Evolutionary conservation across 1,284 basidiomycete genomes (phyloP).

Genomic region (Ganoderma multipileum): DNA sequence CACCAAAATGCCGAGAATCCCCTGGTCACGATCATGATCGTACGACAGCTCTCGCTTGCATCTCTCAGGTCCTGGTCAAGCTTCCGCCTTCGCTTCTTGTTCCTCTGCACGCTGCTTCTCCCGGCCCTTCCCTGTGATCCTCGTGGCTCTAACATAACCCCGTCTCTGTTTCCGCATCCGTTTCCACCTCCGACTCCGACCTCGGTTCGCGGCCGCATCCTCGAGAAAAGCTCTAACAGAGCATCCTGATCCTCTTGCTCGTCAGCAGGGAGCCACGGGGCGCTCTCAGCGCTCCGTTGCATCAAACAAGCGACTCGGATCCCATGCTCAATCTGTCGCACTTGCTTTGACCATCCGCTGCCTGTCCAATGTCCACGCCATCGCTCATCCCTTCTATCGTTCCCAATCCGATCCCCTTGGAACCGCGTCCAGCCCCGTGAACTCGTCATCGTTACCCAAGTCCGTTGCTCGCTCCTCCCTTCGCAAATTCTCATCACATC

Average conservation of each 20-base stretch:
- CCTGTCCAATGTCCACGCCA: neutral
- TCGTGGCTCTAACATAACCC: neutral
- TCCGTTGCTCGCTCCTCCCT: neutral
- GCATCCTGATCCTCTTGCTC: neutral
- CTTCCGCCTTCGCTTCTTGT: neutral
- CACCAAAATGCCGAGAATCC: neutral
- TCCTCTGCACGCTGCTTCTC: neutral
- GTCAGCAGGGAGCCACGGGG: neutral
- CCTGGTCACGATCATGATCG: conserved; percentile 7
- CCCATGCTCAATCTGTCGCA: neutral
- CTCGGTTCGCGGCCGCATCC: neutral
- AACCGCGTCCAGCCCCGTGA: neutral
- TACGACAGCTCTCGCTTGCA: neutral
- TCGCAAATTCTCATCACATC: neutral
- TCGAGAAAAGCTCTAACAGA: neutral
- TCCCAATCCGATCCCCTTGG: neutral
- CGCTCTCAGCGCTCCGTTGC: conserved; percentile 2
- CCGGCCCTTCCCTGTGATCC: neutral
- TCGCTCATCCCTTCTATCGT: neutral
- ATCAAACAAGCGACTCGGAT: neutral
- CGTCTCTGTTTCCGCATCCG: neutral
- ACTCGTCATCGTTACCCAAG: neutral
- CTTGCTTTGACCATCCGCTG: neutral
- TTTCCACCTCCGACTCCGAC: conserved; percentile 2
- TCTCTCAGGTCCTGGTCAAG: neutral